These are phyloP conservation scores for Scalesia atractyloides DNA, from an alignment of 129 eudicot species.

Conservation along the genomic window DNA sequence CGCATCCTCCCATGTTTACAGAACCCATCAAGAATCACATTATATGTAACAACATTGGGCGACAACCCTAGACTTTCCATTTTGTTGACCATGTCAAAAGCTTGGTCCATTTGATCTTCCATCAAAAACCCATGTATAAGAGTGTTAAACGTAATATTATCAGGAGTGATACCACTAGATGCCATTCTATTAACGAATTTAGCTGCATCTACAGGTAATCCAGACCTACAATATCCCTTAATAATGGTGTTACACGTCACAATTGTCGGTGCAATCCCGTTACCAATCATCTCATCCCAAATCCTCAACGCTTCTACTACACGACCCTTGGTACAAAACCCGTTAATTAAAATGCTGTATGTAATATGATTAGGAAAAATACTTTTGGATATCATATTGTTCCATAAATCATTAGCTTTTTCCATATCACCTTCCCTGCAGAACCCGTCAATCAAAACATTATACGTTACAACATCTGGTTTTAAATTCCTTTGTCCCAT, in stretches of 20 bases:
- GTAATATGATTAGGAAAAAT: constrained; percentile 57
- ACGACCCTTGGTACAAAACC: constrained; percentile 56
- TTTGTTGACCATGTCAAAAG: constrained; percentile 53
- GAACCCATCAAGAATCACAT: constrained; percentile 67
- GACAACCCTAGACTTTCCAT: constrained; percentile 66
- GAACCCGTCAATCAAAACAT: constrained; percentile 74
- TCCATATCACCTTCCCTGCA: constrained; percentile 79
- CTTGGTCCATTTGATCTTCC: constrained; percentile 54
- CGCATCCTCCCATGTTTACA: constrained; percentile 69
- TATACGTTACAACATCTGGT: constrained; percentile 78
- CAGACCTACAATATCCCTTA: constrained; percentile 65
- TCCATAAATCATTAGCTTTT: constrained; percentile 53
- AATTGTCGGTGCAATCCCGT: constrained; percentile 58
- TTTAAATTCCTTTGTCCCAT: constrained; percentile 68
- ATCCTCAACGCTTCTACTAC: constrained; percentile 52
- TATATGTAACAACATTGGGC: constrained; percentile 68
- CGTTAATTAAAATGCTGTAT: constrained; percentile 64
- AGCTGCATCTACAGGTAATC: constrained; percentile 44
- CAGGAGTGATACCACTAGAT: constrained; percentile 42
- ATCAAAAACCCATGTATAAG: constrained; percentile 64
- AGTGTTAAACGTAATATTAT: constrained; percentile 64
- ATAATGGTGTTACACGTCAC: constrained; percentile 67
- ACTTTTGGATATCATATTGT: constrained; percentile 49
- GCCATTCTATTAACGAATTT: constrained; percentile 47
- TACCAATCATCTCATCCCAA: constrained; percentile 71